Evolutionary conservation across 805 yeast genomes (phyloP), one percentile per base, ranked within the genome.

Genomic region (Middelhovenomyces tepae): DNA sequence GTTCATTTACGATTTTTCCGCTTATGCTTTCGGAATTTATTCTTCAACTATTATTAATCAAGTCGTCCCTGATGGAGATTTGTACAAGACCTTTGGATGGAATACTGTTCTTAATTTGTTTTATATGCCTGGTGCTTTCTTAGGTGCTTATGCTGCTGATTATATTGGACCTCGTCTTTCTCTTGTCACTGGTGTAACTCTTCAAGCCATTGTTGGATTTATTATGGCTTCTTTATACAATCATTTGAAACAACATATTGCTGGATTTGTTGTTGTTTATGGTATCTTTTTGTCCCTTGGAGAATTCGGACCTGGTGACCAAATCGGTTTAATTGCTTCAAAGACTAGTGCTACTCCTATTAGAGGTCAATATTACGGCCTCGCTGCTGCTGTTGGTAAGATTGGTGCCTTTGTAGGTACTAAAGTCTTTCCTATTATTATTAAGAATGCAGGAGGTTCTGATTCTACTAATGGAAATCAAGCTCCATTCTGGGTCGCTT

Each of bases 261-360:
- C 73, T 24, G 89, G 75, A 0, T 84, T 87, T 47, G 81, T 77
- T 31, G 91, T 85, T 27, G 79, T 81, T 18, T 89, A 79, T 53
- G 96, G 96, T 62, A 75, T 89, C 44, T 89, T 85, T 57, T 64
- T 75, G 55, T 67, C 94, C 5, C 66, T 84, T 31, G 96, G 96
- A 50, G 96, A 89, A 59, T 81, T 87, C 57, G 94, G 95, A 19
- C 87, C 94, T 9, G 97, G 96, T 62, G 84, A 86, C 59, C 84
- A 82, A 59, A 79, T 82, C 56, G 96, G 96, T 46, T 61, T 82
- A 36, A 65, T 87, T 42, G 93, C 94, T 14, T 71, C 94, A 26
- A 86, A 86, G 60, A 79, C 94, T 5, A 70, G 78, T 29, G 80
- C 95, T 28, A 78, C 95, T 7, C 77, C 94, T 15, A 71, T 86